Base-by-base conservation (phyloP, 805 yeast genomes). In the Teunomyces kruisii region DNA sequence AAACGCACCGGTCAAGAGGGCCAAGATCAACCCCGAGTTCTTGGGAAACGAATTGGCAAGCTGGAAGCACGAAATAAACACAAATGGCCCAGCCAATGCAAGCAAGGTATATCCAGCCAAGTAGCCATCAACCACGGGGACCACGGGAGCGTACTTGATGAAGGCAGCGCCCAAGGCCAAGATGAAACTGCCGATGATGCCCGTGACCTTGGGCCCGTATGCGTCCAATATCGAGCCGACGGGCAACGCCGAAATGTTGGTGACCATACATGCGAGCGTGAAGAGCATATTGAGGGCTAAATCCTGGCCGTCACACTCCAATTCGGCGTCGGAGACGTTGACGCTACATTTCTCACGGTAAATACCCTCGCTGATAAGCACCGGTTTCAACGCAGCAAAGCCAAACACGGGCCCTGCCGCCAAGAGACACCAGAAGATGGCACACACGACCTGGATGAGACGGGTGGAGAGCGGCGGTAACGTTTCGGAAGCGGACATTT, bases 81-180 rank as follows among this genome's bases (percentile, higher is more conserved):
- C 91, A 67, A 91, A 90, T 8, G 98, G 98, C 4, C 98, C 97
- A 6, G 96, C 96, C 46, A 89, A 70, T 0, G 97, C 97, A 17
- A 91, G 70, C 12, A 79, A 63, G 2, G 85, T 70, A 62, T 88
- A 92, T 0, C 97, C 98, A 7, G 67, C 45, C 31, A 88, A 62
- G 62, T 86, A 90, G 3, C 84, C 81, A 62, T 90, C 97, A 6
- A 61, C 41, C 26, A 55, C 42, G 2, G 56, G 42, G 30, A 77
- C 51, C 2, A 40, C 31, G 33, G 49, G 51, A 12, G 79, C 80
- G 46, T 60, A 55, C 3, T 76, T 71, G 45, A 84, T 59, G 22
- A 64, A 59, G 12, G 72, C 43, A 0, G 91, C 64, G 1, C 91
- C 96, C 3, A 72, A 9, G 9, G 78, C 68, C 9, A 90, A 65